Percentiles rank a stretch among this genome's conserved stretches.
Evolutionary conservation across 257 asterid species (phyloP).

Genomic region (Plantago elongata): DNA sequence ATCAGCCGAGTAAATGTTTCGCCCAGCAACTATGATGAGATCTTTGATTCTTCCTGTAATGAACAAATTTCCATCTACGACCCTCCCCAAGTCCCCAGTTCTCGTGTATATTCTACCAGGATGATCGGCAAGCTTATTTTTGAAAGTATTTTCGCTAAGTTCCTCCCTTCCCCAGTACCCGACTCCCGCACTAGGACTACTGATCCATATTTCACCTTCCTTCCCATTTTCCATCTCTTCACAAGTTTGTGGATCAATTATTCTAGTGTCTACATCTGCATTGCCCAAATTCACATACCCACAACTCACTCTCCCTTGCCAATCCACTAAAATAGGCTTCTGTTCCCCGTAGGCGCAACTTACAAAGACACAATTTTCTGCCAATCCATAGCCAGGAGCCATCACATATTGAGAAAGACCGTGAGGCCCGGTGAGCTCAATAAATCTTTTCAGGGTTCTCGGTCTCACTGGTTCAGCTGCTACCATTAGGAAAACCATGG

Average conservation of each 20-base stretch:
- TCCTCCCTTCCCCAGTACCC: constrained; percentile 77
- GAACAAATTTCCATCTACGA: constrained; percentile 51
- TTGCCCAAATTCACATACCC: constrained; percentile 44
- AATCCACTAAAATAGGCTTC: constrained; percentile 58
- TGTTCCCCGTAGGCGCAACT: constrained; percentile 76
- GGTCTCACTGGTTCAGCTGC: constrained; percentile 89
- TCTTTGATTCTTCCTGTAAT: constrained; percentile 89
- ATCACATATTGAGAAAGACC: constrained; percentile 70
- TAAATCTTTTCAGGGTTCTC: constrained; percentile 53
- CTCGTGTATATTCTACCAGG: constrained; percentile 49
- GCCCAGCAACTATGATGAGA: constrained; percentile 79
- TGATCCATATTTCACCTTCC: constrained; percentile 88
- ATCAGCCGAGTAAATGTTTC: constrained; percentile 74
- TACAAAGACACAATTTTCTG: constrained; percentile 81
- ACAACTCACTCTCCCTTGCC: constrained; percentile 85
- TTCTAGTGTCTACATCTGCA: constrained; percentile 50
- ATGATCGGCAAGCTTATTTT: constrained; percentile 28
- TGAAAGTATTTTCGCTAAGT: constrained; percentile 43
- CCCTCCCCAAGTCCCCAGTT: constrained; percentile 72
- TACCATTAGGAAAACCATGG: constrained; percentile 66
- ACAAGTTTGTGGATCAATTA: constrained; percentile 56
- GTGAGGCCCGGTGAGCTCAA: constrained; percentile 50
- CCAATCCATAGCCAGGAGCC: constrained; percentile 93
- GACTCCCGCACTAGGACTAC: constrained; percentile 73
- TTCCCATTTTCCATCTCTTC: constrained; percentile 45